Conservation (phyloP, 441 rosid species). For the Kokia cookei region DNA sequence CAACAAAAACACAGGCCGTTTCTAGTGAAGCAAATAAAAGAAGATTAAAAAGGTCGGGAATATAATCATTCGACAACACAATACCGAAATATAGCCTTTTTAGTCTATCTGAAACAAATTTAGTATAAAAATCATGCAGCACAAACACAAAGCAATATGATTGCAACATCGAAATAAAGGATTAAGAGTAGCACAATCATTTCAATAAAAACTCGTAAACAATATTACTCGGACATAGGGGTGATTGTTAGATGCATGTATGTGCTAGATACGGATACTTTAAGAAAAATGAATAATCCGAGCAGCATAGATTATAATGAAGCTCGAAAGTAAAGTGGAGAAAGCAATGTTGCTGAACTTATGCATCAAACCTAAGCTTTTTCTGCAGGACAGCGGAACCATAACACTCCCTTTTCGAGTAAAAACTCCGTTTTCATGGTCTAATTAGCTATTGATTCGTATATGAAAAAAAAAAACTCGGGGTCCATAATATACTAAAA, state of each 20-base stretch:
- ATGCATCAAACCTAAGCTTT: not conserved
- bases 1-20: not conserved
- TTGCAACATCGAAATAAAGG: not conserved
- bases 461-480: not conserved
- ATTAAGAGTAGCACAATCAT: no score
- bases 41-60: not conserved
- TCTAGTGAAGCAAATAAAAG: not conserved
- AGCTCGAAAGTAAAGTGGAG: not conserved
- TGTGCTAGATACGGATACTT: not conserved
- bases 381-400: not conserved
- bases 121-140: not conserved
- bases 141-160: not conserved
- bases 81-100: not conserved
- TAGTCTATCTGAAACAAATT: not conserved
- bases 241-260: no score
- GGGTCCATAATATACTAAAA: no score
- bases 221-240: not conserved
- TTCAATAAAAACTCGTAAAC: not conserved
- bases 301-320: not conserved
- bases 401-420: not conserved
- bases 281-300: not conserved
- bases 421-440: not conserved
- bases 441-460: not conserved
- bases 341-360: not conserved
- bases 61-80: not conserved